Percentiles rank a stretch among this genome's conserved stretches.
Conservation (phyloP, 139 green algal species). For the Chlorella sp. region DNA sequence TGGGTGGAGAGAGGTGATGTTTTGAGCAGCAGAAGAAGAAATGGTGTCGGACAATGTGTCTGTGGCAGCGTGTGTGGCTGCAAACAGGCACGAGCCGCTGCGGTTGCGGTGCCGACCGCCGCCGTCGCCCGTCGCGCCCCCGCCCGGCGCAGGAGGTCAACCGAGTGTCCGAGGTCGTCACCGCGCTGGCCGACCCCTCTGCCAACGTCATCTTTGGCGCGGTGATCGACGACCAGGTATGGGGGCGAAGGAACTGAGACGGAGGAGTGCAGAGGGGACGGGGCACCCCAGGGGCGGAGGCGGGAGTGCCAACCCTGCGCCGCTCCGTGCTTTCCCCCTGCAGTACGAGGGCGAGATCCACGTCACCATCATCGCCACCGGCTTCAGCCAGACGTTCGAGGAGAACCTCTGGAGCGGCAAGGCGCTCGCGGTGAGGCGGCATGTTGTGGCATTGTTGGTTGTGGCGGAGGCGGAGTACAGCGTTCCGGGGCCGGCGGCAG, state of each 20-base stretch:
- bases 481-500: background rate
- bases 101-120: too few relatives aligned
- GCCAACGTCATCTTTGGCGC: slow-evolving; percentile 99
- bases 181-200: slow-evolving; percentile 82
- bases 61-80: too few relatives aligned
- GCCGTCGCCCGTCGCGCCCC: too few relatives aligned
- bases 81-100: too few relatives aligned
- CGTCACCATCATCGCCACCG: slow-evolving; percentile 96
- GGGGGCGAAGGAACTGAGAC: background rate
- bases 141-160: slow-evolving; percentile 87
- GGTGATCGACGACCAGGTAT: slow-evolving; percentile 72
- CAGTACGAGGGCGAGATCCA: slow-evolving; percentile 64
- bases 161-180: slow-evolving; percentile 92
- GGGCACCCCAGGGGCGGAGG: too few relatives aligned
- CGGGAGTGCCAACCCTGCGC: background rate
- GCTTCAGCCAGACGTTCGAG: slow-evolving; percentile 81
- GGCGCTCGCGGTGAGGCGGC: background rate
- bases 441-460: background rate
- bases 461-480: background rate
- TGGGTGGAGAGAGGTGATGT: too few relatives aligned
- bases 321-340: background rate
- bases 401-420: slow-evolving; percentile 56
- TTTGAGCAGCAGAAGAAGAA: too few relatives aligned
- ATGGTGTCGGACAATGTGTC: too few relatives aligned
- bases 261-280: background rate